Evolutionary conservation across 2,329 filamentous ascomycete genomes (phyloP).

Genomic region (Pseudogymnoascus sp.): DNA sequence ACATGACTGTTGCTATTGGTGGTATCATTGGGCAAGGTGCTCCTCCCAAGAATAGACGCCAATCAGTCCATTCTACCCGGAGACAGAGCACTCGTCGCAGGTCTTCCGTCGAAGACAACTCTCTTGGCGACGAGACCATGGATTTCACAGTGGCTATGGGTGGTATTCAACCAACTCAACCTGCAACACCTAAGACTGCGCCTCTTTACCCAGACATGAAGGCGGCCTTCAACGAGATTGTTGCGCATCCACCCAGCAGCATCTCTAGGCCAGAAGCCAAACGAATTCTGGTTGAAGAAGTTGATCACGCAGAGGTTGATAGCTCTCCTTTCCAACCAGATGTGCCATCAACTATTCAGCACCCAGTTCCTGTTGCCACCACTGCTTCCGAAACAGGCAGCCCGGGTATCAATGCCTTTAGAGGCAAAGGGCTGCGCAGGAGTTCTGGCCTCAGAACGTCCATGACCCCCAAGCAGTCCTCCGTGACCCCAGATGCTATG

Average conservation of each 20-base stretch:
- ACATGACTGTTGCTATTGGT: slow-evolving; percentile 48
- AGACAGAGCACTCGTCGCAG: slow-evolving; percentile 32
- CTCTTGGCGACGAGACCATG: slow-evolving; percentile 37
- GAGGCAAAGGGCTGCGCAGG: slow-evolving; percentile 41
- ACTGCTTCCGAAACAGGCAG: slow-evolving; percentile 44
- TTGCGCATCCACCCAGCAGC: neutral
- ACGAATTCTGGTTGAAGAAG: slow-evolving; percentile 52
- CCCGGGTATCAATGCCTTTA: slow-evolving; percentile 47
- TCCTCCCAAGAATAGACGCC: slow-evolving; percentile 23
- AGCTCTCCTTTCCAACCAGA: slow-evolving; percentile 37
- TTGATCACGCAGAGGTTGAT: slow-evolving; percentile 39
- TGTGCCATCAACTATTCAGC: slow-evolving; percentile 25
- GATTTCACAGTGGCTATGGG: slow-evolving; percentile 51
- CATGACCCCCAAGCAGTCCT: slow-evolving; percentile 32
- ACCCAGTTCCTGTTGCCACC: slow-evolving; percentile 30
- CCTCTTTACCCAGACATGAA: slow-evolving; percentile 14
- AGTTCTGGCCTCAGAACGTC: slow-evolving; percentile 38
- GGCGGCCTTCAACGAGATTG: neutral
- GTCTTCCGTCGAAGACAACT: slow-evolving; percentile 27
- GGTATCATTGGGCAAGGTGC: slow-evolving; percentile 35
- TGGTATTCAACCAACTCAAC: slow-evolving; percentile 37
- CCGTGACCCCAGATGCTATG: slow-evolving; percentile 15
- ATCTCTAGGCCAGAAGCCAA: slow-evolving; percentile 37
- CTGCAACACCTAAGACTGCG: slow-evolving; percentile 33
- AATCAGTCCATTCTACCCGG: slow-evolving; percentile 25